Conservation (phyloP, 345 rosid genomes). For the Hibiscus tridactylites region DNA sequence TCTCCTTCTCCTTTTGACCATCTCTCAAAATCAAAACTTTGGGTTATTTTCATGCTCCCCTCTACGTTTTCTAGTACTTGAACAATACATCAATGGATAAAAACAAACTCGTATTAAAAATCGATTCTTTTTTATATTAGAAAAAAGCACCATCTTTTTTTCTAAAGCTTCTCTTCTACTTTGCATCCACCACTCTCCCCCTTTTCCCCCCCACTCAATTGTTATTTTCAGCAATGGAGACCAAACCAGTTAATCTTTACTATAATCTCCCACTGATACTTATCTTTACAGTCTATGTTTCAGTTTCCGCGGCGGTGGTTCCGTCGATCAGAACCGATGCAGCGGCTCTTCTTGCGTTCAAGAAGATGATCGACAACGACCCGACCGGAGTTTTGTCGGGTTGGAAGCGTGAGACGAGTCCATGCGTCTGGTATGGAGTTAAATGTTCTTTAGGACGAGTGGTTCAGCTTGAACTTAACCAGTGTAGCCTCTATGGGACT, state of each 20-base stretch:
- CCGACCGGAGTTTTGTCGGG: constrained; percentile 50
- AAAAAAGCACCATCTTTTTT: constrained; percentile 17
- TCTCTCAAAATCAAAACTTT: constrained; percentile 18
- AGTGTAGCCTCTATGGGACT: constrained; percentile 41
- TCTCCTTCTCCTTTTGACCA: constrained; percentile 29
- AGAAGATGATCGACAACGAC: constrained; percentile 59
- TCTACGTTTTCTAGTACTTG: background rate
- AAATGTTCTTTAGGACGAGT: constrained; percentile 63
- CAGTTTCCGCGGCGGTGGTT: constrained; percentile 19
- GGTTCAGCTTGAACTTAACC: constrained; percentile 60
- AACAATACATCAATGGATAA: background rate
- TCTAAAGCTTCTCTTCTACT: constrained; percentile 31
- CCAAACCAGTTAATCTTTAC: constrained; percentile 26
- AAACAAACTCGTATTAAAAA: too few relatives aligned
- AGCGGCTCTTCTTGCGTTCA: constrained; percentile 57
- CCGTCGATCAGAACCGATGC: constrained; percentile 65
- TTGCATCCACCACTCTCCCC: constrained; percentile 13
- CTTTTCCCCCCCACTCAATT: constrained; percentile 8
- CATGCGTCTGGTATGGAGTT: constrained; percentile 73
- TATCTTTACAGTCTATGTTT: constrained; percentile 19
- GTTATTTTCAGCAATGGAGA: constrained; percentile 43
- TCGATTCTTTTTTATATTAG: too few relatives aligned
- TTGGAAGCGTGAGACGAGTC: constrained; percentile 46
- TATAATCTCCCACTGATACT: constrained; percentile 24
- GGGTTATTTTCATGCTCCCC: background rate